Conservation (phyloP, 2,329 filamentous ascomycete species). For the Leptographium flavum region DNA sequence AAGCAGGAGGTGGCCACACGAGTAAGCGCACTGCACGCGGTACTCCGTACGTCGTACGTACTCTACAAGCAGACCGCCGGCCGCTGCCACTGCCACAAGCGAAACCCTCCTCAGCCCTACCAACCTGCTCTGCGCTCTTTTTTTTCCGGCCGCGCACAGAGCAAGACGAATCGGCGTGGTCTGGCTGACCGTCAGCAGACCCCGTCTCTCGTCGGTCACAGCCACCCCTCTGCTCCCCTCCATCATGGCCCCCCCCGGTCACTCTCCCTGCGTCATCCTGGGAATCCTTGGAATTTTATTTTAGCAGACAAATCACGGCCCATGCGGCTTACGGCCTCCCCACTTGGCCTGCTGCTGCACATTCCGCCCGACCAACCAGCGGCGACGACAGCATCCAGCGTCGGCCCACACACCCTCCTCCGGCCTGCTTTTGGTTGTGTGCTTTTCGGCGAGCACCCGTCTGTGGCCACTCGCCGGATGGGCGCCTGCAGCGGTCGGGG, state of each 20-base stretch:
- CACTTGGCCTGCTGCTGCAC: slow-evolving; percentile 9
- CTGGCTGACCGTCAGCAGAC: neutral
- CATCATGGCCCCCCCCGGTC: neutral
- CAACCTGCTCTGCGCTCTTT: too few species aligned
- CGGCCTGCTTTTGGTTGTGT: neutral
- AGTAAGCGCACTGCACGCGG: neutral
- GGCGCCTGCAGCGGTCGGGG: neutral
- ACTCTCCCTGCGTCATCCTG: neutral
- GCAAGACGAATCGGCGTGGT: too few species aligned
- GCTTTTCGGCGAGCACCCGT: neutral
- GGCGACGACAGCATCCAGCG: neutral
- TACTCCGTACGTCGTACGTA: neutral
- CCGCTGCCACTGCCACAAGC: too few species aligned
- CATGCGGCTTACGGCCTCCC: slow-evolving; percentile 7
- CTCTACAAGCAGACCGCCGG: too few species aligned
- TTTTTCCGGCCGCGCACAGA: too few species aligned
- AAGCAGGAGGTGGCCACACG: too few species aligned
- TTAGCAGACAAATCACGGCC: neutral
- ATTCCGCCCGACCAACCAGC: slow-evolving; percentile 1
- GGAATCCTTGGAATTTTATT: neutral
- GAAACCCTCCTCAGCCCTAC: too few species aligned
- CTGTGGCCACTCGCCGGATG: too few species aligned
- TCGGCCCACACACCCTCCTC: slow-evolving; percentile 1
- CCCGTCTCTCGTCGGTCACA: neutral
- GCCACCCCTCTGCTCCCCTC: neutral